phyloP scores from a whole-genome alignment of 1,139 yeast genomes.

The Lodderomyces margitis region DNA sequence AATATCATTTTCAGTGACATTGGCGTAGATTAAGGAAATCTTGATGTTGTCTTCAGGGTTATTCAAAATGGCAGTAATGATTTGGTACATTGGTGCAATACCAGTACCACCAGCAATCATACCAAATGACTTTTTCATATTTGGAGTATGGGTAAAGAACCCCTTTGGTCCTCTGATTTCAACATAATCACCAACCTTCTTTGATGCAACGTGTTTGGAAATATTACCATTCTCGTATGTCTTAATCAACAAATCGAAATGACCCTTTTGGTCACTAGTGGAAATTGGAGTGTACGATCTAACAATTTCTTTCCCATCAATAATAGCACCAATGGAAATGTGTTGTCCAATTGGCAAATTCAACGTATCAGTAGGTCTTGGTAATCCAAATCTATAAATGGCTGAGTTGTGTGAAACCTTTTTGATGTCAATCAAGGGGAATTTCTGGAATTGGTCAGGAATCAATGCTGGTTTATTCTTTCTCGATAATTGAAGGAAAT shows the following conservation, averaged over 20 bases:
- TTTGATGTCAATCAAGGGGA: slow-evolving; percentile 80
- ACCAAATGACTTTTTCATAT: slow-evolving; percentile 74
- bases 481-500: slow-evolving; percentile 29
- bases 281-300: slow-evolving; percentile 96
- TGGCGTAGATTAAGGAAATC: slow-evolving; percentile 77
- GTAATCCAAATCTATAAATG: slow-evolving; percentile 81
- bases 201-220: slow-evolving; percentile 69
- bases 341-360: slow-evolving; percentile 97
- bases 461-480: slow-evolving; percentile 48
- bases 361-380: slow-evolving; percentile 67
- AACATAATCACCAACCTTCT: slow-evolving; percentile 48
- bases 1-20: slow-evolving; percentile 72
- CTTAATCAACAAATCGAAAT: slow-evolving; percentile 86
- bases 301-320: slow-evolving; percentile 72
- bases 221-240: slow-evolving; percentile 92
- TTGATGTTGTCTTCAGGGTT: slow-evolving; percentile 85
- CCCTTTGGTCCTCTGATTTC: slow-evolving; percentile 89
- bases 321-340: slow-evolving; percentile 68
- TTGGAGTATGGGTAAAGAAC: slow-evolving; percentile 78
- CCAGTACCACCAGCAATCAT: slow-evolving; percentile 97
- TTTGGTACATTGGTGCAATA: slow-evolving; percentile 91
- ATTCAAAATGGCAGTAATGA: slow-evolving; percentile 64
- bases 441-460: slow-evolving; percentile 69
- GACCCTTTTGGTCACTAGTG: slow-evolving; percentile 79
- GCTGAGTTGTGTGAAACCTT: slow-evolving; percentile 81